phyloP scores from a whole-genome alignment of 2,329 filamentous ascomycete species.

The Venturia effusa region DNA sequence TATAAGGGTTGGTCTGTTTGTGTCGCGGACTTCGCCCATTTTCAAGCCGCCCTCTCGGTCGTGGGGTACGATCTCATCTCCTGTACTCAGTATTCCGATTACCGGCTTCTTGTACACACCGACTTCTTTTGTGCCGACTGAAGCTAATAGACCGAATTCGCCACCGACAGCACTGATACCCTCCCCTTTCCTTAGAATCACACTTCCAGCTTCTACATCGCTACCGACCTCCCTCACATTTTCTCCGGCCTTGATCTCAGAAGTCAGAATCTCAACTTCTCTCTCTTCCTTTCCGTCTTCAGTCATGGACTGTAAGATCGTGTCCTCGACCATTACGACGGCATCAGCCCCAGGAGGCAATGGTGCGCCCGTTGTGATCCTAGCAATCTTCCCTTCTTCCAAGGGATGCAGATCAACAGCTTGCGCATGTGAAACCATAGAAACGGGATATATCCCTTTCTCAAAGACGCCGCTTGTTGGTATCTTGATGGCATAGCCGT shows the following conservation, averaged over 20 bases:
- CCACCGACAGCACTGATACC: constrained; percentile 79
- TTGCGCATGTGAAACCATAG: constrained; percentile 75
- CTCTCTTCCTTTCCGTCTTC: constrained; percentile 76
- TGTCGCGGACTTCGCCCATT: constrained; percentile 83
- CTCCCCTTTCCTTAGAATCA: constrained; percentile 67
- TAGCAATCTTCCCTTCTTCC: constrained; percentile 63
- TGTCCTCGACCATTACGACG: constrained; percentile 97
- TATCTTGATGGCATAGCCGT: constrained; percentile 62
- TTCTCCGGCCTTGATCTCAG: constrained; percentile 63
- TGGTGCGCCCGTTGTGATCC: constrained; percentile 91
- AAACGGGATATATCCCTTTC: constrained; percentile 76
- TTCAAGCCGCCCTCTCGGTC: constrained; percentile 50
- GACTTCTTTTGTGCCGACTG: constrained; percentile 65
- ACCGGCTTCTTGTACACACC: constrained; percentile 64
- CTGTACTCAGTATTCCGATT: constrained; percentile 82
- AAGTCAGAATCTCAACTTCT: constrained; percentile 75
- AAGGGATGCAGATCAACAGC: constrained; percentile 56
- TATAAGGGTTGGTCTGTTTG: constrained; percentile 79
- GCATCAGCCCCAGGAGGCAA: constrained; percentile 79
- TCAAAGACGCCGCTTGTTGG: constrained; percentile 32
- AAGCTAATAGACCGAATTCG: constrained; percentile 81
- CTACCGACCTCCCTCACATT: constrained; percentile 89
- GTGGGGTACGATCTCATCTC: constrained; percentile 83
- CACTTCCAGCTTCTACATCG: constrained; percentile 60
- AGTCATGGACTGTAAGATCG: constrained; percentile 61